Evolutionary conservation across 495 filamentous ascomycete genomes (phyloP).

Genomic region (Thermothielavioides terrestris): DNA sequence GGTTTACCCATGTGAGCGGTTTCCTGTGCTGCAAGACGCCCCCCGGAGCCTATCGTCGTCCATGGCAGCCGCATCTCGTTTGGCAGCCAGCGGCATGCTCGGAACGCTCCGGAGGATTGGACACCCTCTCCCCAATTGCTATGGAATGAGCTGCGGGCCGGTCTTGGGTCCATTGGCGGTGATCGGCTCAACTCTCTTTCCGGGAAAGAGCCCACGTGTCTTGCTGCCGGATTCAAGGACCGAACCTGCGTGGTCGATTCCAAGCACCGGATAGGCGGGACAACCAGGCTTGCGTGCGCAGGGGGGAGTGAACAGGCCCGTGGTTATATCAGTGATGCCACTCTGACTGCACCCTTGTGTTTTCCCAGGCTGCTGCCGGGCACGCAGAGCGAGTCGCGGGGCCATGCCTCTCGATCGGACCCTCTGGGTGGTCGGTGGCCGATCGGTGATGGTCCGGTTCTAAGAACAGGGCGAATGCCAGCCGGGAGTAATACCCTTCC

Average conservation of each 20-base stretch:
- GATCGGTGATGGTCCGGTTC: too few relatives aligned
- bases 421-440: too few relatives aligned
- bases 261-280: not conserved
- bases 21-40: not conserved
- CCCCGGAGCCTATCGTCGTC: not conserved
- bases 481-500: too few relatives aligned
- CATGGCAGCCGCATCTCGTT: not conserved
- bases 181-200: too few relatives aligned
- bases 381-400: too few relatives aligned
- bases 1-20: constrained; percentile 3
- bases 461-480: too few relatives aligned
- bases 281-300: not conserved
- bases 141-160: too few relatives aligned
- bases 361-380: too few relatives aligned
- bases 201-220: not conserved
- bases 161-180: too few relatives aligned
- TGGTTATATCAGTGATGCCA: not conserved
- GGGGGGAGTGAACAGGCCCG: not conserved
- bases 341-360: not conserved
- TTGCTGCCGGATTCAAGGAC: not conserved
- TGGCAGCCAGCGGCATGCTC: not conserved
- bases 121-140: not conserved
- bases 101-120: not conserved
- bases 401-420: too few relatives aligned
- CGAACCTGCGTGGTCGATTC: not conserved